These are phyloP conservation scores for Scleromitrula shiraiana DNA, from an alignment of 2,329 filamentous ascomycete species.

Conservation along the genomic window DNA sequence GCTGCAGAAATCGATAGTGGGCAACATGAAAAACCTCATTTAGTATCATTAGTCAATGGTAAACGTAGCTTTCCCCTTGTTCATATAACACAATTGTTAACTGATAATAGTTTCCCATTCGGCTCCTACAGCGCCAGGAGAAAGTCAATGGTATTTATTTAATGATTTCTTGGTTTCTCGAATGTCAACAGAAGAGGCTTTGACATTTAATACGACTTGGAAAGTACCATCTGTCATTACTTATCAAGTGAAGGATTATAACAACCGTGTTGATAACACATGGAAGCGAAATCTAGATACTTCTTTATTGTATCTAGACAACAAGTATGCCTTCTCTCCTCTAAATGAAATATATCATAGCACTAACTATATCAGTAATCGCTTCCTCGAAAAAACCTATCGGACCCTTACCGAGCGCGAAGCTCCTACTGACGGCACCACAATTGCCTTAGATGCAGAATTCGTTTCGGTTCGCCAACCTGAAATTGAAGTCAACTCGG, in stretches of 20 bases:
- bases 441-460: constrained; percentile 89
- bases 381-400: constrained; percentile 44
- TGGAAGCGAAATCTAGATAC: constrained; percentile 86
- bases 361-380: constrained; percentile 2
- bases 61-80: constrained; percentile 23
- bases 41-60: constrained; percentile 88
- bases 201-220: constrained; percentile 86
- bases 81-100: constrained; percentile 13
- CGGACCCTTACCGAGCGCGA: constrained; percentile 53
- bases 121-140: constrained; percentile 46
- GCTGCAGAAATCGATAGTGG: constrained; percentile 84
- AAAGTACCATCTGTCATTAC: constrained; percentile 83
- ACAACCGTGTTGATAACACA: constrained; percentile 72
- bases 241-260: constrained; percentile 74
- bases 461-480: constrained; percentile 90
- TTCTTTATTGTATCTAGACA: constrained; percentile 70
- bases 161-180: constrained; percentile 92
- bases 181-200: constrained; percentile 71
- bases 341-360: not conserved
- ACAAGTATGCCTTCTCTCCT: constrained; percentile 33
- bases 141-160: constrained; percentile 87
- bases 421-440: constrained; percentile 59
- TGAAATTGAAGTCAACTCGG: constrained; percentile 93
- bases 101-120: constrained; percentile 53
- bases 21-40: constrained; percentile 77